Base-by-base conservation (phyloP, 192 early-diverging fungal species). In the Gaertneriomyces sp. region DNA sequence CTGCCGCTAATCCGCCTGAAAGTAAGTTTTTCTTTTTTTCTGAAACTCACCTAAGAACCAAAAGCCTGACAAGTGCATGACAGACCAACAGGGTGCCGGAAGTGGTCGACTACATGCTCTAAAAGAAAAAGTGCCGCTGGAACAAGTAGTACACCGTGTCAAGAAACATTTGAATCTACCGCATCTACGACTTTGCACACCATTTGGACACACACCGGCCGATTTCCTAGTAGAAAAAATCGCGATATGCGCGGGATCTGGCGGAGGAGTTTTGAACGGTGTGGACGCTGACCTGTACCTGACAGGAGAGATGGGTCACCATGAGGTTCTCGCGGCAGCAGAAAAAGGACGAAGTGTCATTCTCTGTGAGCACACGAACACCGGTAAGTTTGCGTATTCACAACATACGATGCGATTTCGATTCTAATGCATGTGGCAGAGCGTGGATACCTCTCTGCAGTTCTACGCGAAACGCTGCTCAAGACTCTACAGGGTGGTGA, bases 301-400 rank as follows among this genome's bases (percentile, higher is more conserved):
- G 41, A 94, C 96, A 7, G 96, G 94, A 11, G 96, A 98, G 81
- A 92, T 98, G 88, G 87, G 87, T 11, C 96, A 98, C 67, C 96
- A 98, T 55, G 92, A 94, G 46, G 87, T 94, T 5, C 80, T 98
- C n/a, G 90, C 85, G 25, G 90, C 92, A 10, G 59, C 90, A 5
- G 87, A 85, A 7, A 81, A 86, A 33, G 4, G 38, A 7, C 20
- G 51, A 40, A 65, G 90, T 61, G 91, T 94, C 4, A 82, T 98
- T 43, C 77, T 98, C 59, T 91, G 82, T 60, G 95, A 98, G 71
- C 95, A 98, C 61, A 80, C 91, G 16, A 98, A 98, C 66, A 91
- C 92, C 0, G 74, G 58, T 63, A 66, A 12, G 53, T 66, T 60
- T n/a, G 63, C 42, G 1, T 17, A 49, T 38, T 62, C 9, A 42